Evolutionary conservation across 179 eudicot genomes (phyloP), one percentile per base, ranked within the genome.

Genomic region (Nepenthes alata): DNA sequence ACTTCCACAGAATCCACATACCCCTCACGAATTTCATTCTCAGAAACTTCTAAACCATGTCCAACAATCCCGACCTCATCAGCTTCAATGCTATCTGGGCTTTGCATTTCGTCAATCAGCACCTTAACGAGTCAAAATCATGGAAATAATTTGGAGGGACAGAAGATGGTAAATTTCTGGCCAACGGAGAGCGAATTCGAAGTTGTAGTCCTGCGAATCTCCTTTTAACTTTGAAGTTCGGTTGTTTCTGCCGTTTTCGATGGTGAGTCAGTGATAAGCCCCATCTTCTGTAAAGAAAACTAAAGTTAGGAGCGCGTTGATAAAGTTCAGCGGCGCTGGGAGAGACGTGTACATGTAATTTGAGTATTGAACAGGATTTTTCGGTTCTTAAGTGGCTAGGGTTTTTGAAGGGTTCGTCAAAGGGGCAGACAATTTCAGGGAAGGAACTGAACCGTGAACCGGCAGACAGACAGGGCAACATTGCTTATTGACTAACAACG

Each of bases 71-170:
- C 64, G 54, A 58, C 66, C 53, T 53, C 41, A 10, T 15, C 34
- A 49, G 36, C 63, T n/a, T 54, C 59, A 13, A 16, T 62, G 10
- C 12, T 55, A 60, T 55, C 75, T 34, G 75, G 60, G 51, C 37
- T 77, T 57, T 68, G 74, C 79, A 75, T 69, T 58, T 77, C 89
- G 57, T 78, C 78, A 13, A 77, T 66, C 86, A 89, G 69, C 72
- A 79, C 65, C 64, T 72, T 11, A 82, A 61, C 41, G 65, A 71
- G 25, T 87, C 88, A 57, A 87, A 81, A 78, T 86, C 88, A 16
- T 80, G 67, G 64, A 75, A 75, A 12, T 75, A 70, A 70, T 77
- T 82, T 13, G 62, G 60, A 35, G 83, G 66, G 37, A 68, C 58
- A 35, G 81, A 68, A 86, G 38, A 59, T 75, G 85, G 58, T 80